A percentile compares a stretch with the other conserved stretches of the same genome.
These are phyloP conservation scores for Aspergillus coremiiformis DNA, from an alignment of 495 filamentous ascomycete species.

Conservation along the genomic window DNA sequence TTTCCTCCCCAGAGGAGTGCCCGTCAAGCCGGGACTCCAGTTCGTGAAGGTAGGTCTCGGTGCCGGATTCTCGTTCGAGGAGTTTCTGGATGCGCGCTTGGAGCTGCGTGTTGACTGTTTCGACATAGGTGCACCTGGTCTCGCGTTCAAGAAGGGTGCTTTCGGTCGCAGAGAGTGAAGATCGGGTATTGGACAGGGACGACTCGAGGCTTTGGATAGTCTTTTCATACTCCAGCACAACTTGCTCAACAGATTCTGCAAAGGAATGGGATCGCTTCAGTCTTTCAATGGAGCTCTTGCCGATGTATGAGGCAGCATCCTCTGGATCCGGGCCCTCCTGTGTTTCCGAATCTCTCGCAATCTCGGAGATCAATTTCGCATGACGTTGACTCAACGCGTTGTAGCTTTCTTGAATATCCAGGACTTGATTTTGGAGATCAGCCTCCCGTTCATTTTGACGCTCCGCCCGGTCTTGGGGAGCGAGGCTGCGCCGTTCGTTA, in stretches of 20 bases:
- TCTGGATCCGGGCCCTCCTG: slow-evolving; percentile 46
- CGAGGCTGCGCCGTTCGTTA: slow-evolving; percentile 49
- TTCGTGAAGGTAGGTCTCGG: slow-evolving; percentile 85
- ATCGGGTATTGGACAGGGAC: slow-evolving; percentile 81
- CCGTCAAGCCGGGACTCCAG: slow-evolving; percentile 84
- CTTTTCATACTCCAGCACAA: slow-evolving; percentile 97
- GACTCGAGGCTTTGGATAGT: slow-evolving; percentile 92
- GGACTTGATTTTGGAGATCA: slow-evolving; percentile 87
- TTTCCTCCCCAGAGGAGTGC: slow-evolving; percentile 85
- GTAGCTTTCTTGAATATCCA: slow-evolving; percentile 94
- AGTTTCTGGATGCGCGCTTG: slow-evolving; percentile 83
- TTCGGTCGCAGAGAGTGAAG: slow-evolving; percentile 75
- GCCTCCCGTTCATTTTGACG: slow-evolving; percentile 78
- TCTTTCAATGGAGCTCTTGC: slow-evolving; percentile 77
- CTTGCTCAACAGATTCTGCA: slow-evolving; percentile 88
- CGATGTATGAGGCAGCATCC: slow-evolving; percentile 51
- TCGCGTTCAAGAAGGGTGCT: slow-evolving; percentile 86
- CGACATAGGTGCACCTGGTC: slow-evolving; percentile 81
- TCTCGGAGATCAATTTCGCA: slow-evolving; percentile 88
- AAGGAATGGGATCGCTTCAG: slow-evolving; percentile 92
- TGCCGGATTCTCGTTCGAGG: slow-evolving; percentile 80
- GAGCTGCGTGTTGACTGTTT: slow-evolving; percentile 85
- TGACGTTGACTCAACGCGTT: slow-evolving; percentile 82
- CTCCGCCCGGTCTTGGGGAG: slow-evolving; percentile 61
- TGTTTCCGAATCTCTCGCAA: slow-evolving; percentile 72